Conservation (phyloP, 768 basidiomycete species). For the Kwoniella dendrophila region DNA sequence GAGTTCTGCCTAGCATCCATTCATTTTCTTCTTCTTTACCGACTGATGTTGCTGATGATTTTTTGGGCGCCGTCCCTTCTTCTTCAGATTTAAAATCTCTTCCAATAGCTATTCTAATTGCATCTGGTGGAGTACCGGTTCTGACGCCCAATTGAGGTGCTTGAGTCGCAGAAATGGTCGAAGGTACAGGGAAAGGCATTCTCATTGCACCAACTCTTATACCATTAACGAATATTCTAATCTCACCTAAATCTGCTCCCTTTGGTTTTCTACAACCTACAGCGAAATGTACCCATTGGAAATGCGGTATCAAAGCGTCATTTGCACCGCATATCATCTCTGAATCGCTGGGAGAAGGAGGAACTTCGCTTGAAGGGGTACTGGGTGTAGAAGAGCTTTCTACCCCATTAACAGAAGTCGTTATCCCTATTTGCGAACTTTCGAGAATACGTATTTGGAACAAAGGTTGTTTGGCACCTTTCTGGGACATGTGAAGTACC, state of each 20-base stretch:
- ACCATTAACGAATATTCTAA: constrained; percentile 50
- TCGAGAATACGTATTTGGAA: constrained; percentile 50
- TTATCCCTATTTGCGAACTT: constrained; percentile 51
- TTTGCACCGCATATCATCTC: constrained; percentile 46
- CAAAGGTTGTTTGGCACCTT: constrained; percentile 35
- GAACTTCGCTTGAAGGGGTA: constrained; percentile 11
- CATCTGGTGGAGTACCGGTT: constrained; percentile 23
- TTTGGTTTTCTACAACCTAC: constrained; percentile 44
- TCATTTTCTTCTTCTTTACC: constrained; percentile 47
- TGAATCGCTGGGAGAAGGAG: constrained; percentile 15
- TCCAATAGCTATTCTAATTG: constrained; percentile 33
- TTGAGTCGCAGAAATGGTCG: constrained; percentile 1
- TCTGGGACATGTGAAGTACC: constrained; percentile 44
- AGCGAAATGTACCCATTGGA: constrained; percentile 52
- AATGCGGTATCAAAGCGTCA: constrained; percentile 52
- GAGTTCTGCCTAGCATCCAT: constrained; percentile 48
- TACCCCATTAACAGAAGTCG: constrained; percentile 24
- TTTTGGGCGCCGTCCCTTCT: not conserved
- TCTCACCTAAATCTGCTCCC: constrained; percentile 32
- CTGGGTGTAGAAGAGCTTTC: constrained; percentile 6
- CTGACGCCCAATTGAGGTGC: constrained; percentile 31
- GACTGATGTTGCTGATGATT: constrained; percentile 5
- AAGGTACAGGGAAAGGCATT: constrained; percentile 36
- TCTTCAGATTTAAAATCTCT: constrained; percentile 16
- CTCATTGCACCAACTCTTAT: constrained; percentile 47